Conservation (phyloP, 345 rosid species). For the Bretschneidera sinensis region DNA sequence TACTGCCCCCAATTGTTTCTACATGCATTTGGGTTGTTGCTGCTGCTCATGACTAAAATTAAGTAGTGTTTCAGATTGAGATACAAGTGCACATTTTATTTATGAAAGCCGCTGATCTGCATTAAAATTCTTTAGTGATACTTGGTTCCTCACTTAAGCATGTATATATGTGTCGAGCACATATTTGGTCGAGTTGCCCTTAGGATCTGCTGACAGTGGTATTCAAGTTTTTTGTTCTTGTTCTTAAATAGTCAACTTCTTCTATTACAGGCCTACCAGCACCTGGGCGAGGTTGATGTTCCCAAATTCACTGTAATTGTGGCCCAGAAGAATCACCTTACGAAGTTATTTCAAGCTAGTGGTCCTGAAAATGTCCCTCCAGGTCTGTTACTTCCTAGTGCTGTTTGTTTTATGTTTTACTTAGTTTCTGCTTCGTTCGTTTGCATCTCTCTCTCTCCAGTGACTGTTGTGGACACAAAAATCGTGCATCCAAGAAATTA, state of each 20-base stretch:
- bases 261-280: conserved; percentile 62
- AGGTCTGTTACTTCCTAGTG: conserved; percentile 33
- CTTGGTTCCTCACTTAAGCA: neutral
- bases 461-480: conserved; percentile 79
- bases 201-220: neutral
- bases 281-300: conserved; percentile 47
- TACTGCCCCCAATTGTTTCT: neutral
- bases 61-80: too few relatives aligned
- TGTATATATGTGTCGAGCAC: neutral
- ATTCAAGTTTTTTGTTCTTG: neutral
- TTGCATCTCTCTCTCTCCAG: conserved; percentile 23
- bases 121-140: too few relatives aligned
- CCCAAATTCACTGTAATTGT: conserved; percentile 81
- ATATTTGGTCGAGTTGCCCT: neutral
- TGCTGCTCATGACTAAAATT: too few relatives aligned
- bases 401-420: neutral
- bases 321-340: conserved; percentile 90
- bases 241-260: conserved; percentile 9
- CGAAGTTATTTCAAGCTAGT: conserved; percentile 62
- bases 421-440: too few relatives aligned
- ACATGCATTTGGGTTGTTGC: too few relatives aligned
- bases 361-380: conserved; percentile 83
- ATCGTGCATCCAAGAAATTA: conserved; percentile 79
- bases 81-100: too few relatives aligned
- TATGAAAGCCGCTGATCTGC: neutral